Evolutionary conservation across 202 grass and related monocot genomes (phyloP), one percentile per base, ranked within the genome.

Genomic region (Thinopyrum obtusiflorum): DNA sequence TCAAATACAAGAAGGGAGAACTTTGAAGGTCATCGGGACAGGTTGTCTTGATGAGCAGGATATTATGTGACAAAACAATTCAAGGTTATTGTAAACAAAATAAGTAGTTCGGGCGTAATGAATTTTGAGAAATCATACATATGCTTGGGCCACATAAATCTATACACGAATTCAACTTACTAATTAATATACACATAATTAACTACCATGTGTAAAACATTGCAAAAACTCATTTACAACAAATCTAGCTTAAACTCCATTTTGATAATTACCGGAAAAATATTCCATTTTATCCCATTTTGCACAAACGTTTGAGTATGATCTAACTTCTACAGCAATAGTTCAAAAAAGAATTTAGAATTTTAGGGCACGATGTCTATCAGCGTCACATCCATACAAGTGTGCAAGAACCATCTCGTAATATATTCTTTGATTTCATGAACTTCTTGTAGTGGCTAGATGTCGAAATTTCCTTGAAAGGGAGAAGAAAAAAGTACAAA

Each of bases 391-490:
- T 70, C 26, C 14, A 29, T 33, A 66, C 59, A 59, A 25, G 55
- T 74, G 70, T 28, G 23, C 20, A 70, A 65, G 77, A 85, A 78
- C 63, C 65, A 77, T 87, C 77, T 35, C 23, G 12, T 42, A 77
- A 55, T 36, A 81, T 80, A 81, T 84, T 76, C 51, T 61, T 77
- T 2, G 31, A 76, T 80, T 82, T 49, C 57, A 53, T 7, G 46
- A 47, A 7, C 47, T 51, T 68, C 17, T 37, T 11, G 49, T 7
- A 27, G 37, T 70, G 21, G 23, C 33, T 84, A 44, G 85, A 77
- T 90, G 89, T 90, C 68, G 70, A 90, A 76, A 57, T 81, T 84
- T 65, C 28, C 24, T 84, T 21, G 40, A 69, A 86, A 76, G 70
- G 2, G 44, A 20, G 63, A 39, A 82, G 47, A 35, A 78, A 77